phyloP scores from a whole-genome alignment of 2,329 filamentous ascomycete genomes.

The Neofusicoccum parvum region DNA sequence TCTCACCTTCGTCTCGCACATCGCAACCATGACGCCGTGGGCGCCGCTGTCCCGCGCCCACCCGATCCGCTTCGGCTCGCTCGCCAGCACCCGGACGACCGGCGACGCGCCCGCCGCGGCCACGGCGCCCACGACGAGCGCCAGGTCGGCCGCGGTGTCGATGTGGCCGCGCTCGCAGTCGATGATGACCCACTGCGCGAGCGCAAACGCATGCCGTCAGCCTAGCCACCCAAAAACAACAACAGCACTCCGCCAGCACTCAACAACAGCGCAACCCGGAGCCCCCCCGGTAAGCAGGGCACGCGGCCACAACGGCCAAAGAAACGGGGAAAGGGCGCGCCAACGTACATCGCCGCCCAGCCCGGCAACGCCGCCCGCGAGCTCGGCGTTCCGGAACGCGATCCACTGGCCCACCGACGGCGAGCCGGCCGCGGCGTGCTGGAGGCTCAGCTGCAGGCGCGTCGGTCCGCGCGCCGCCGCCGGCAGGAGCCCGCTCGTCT shows the following conservation, averaged over 20 bases:
- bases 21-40: constrained; percentile 6
- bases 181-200: background rate
- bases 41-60: constrained; percentile 2
- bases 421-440: constrained; percentile 8
- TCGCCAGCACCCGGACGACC: background rate
- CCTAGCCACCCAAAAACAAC: too few species aligned
- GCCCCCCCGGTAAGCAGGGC: too few species aligned
- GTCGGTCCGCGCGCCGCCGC: background rate
- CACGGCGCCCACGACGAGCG: background rate
- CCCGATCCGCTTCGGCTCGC: constrained; percentile 4
- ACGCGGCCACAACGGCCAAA: too few species aligned
- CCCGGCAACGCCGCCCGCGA: background rate
- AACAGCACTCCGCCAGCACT: too few species aligned
- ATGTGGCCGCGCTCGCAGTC: constrained; percentile 6
- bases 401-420: constrained; percentile 8
- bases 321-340: background rate
- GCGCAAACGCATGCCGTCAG: too few species aligned
- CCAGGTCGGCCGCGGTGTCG: background rate
- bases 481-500: background rate
- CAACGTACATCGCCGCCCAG: background rate
- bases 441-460: constrained; percentile 7
- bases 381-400: background rate
- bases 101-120: background rate
- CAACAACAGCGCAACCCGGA: too few species aligned
- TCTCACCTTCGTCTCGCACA: constrained; percentile 8